These are phyloP conservation scores for Populus alba DNA, from an alignment of 345 rosid species.

Conservation along the genomic window DNA sequence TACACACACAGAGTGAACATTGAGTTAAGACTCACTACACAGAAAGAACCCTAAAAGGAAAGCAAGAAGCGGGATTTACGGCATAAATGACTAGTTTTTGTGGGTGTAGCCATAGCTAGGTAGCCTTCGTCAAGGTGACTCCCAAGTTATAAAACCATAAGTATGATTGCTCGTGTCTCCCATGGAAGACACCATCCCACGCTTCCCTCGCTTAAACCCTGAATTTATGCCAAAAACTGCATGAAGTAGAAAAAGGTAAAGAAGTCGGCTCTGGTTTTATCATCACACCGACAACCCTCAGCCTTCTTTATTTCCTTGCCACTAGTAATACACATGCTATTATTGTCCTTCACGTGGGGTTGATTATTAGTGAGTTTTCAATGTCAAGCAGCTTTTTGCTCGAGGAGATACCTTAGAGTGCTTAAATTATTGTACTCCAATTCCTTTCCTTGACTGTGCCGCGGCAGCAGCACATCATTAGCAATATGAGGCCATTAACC, in stretches of 20 bases:
- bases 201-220: not conserved
- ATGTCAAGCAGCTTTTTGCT: not conserved
- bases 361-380: slow-evolving; percentile 1
- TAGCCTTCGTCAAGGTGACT: not conserved
- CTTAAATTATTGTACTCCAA: not conserved
- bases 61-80: slow-evolving; percentile 45
- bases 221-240: not conserved
- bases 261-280: slow-evolving; percentile 17
- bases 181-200: slow-evolving; percentile 10
- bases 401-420: not conserved
- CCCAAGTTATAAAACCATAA: slow-evolving; percentile 3
- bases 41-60: slow-evolving; percentile 25
- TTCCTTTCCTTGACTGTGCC: slow-evolving; percentile 2
- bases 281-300: slow-evolving; percentile 13
- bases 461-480: not conserved
- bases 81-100: not conserved
- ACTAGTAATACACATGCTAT: slow-evolving; percentile 10
- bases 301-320: not conserved
- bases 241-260: not conserved
- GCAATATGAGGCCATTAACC: not conserved
- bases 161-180: slow-evolving; percentile 40
- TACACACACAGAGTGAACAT: not conserved
- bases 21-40: slow-evolving; percentile 10
- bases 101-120: not conserved
- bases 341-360: slow-evolving; percentile 44